These are phyloP conservation scores for Xanthoparmelia taractica DNA, from an alignment of 495 filamentous ascomycete species.

Conservation along the genomic window DNA sequence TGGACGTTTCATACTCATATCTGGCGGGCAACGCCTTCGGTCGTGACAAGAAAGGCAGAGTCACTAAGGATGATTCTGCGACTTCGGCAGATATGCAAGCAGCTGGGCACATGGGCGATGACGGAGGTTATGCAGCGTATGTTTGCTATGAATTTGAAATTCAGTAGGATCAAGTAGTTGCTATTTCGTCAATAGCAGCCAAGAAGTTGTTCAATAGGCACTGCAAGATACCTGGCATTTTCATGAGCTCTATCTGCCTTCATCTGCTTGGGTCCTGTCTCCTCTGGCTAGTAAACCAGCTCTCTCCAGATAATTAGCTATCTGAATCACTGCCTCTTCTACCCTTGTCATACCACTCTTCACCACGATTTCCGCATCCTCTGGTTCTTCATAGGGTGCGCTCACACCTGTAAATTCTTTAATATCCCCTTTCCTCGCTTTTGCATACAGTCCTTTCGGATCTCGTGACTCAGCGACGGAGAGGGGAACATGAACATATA, in stretches of 20 bases:
- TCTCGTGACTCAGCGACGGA: slow-evolving; percentile 90
- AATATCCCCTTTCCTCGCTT: slow-evolving; percentile 84
- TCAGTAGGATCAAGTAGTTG: slow-evolving; percentile 1
- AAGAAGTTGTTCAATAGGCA: not conserved
- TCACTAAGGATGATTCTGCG: slow-evolving; percentile 76
- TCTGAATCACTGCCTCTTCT: slow-evolving; percentile 75
- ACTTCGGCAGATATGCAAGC: slow-evolving; percentile 72
- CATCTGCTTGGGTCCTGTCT: not conserved
- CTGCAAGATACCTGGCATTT: not conserved
- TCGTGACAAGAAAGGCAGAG: slow-evolving; percentile 84
- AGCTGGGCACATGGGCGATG: slow-evolving; percentile 54
- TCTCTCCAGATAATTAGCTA: slow-evolving; percentile 68
- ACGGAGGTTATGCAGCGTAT: slow-evolving; percentile 85
- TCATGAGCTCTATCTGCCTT: not conserved
- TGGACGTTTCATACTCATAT: slow-evolving; percentile 86
- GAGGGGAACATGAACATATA: slow-evolving; percentile 80
- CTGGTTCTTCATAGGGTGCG: slow-evolving; percentile 88
- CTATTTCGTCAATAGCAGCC: not conserved
- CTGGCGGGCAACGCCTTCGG: slow-evolving; percentile 92
- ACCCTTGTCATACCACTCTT: slow-evolving; percentile 67
- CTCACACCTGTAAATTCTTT: slow-evolving; percentile 93
- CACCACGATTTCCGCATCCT: slow-evolving; percentile 77
- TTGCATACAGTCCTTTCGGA: slow-evolving; percentile 96
- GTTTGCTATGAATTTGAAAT: slow-evolving; percentile 96
- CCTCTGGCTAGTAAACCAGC: slow-evolving; percentile 45